Conservation (phyloP, 179 eudicot genomes). For the Kewa caespitosa region DNA sequence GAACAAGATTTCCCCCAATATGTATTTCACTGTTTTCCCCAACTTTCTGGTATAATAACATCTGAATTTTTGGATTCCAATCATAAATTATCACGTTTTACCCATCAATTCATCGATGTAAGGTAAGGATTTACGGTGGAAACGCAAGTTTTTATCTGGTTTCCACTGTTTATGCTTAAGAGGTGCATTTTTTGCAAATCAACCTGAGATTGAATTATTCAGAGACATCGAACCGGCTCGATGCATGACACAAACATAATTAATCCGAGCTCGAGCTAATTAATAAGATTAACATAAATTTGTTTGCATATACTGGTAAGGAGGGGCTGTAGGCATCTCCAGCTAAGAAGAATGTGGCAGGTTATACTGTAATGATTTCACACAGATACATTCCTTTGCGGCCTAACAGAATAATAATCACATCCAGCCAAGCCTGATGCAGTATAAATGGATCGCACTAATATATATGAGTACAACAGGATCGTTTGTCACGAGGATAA, state of each 20-base stretch:
- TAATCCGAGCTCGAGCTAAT: too few species aligned
- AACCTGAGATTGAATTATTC: too few species aligned
- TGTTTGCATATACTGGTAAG: constrained; percentile 7
- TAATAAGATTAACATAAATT: too few species aligned
- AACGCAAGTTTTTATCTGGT: too few species aligned
- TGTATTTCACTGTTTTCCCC: constrained; percentile 9
- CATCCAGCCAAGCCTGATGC: background rate
- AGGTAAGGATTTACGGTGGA: too few species aligned
- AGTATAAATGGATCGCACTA: constrained; percentile 31
- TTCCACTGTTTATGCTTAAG: too few species aligned
- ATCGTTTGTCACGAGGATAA: background rate
- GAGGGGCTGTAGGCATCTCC: constrained; percentile 13
- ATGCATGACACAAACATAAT: too few species aligned
- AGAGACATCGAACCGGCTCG: too few species aligned
- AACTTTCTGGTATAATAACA: constrained; percentile 10
- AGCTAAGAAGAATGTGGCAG: constrained; percentile 26
- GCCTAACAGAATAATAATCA: background rate
- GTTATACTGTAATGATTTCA: constrained; percentile 20
- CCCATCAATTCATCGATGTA: too few species aligned
- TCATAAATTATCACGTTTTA: too few species aligned
- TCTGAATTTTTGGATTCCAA: background rate
- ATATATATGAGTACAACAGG: constrained; percentile 4
- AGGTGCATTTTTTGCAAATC: too few species aligned
- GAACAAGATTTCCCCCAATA: constrained; percentile 5
- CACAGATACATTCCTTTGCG: constrained; percentile 6